A percentile compares a stretch with the other conserved stretches of the same genome.
Evolutionary conservation across 2,329 filamentous ascomycete species (phyloP).

Genomic region (Arachnopeziza araneosa): DNA sequence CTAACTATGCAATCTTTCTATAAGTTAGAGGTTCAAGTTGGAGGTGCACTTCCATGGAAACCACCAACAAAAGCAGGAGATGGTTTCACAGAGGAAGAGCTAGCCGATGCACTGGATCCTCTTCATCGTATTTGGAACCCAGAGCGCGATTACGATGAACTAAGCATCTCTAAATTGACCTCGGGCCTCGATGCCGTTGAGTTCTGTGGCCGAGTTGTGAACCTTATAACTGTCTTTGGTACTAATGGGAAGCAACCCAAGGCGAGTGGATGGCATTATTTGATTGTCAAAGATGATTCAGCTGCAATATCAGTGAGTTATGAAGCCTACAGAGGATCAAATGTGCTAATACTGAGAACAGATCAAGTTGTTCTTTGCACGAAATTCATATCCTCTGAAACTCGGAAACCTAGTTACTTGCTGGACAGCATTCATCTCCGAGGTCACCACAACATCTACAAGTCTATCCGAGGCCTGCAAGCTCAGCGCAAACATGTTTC

Average conservation of each 20-base stretch:
- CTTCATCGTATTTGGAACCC: conserved; percentile 37
- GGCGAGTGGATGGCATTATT: conserved; percentile 45
- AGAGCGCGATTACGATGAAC: conserved; percentile 40
- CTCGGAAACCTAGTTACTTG: conserved; percentile 50
- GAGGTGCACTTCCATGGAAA: neutral
- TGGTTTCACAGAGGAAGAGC: conserved; percentile 47
- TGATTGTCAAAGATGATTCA: conserved; percentile 51
- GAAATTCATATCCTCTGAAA: conserved; percentile 36
- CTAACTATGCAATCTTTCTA: neutral
- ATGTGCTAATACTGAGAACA: conserved; percentile 17
- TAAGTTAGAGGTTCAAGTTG: neutral
- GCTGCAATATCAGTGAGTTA: conserved; percentile 45
- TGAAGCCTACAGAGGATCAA: neutral
- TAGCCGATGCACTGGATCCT: conserved; percentile 36
- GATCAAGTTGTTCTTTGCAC: conserved; percentile 47
- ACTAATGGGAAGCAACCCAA: conserved; percentile 37
- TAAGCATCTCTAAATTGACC: conserved; percentile 41
- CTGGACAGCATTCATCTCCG: conserved; percentile 50
- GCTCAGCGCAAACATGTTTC: conserved; percentile 51
- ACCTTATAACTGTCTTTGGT: conserved; percentile 42
- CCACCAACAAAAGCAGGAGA: conserved; percentile 33
- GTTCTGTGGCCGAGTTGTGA: conserved; percentile 51
- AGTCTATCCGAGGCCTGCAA: neutral
- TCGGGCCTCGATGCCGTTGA: conserved; percentile 45
- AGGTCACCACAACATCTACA: conserved; percentile 15